Evolutionary conservation across 2,329 filamentous ascomycete species (phyloP).

Genomic region (Chalara sp.): DNA sequence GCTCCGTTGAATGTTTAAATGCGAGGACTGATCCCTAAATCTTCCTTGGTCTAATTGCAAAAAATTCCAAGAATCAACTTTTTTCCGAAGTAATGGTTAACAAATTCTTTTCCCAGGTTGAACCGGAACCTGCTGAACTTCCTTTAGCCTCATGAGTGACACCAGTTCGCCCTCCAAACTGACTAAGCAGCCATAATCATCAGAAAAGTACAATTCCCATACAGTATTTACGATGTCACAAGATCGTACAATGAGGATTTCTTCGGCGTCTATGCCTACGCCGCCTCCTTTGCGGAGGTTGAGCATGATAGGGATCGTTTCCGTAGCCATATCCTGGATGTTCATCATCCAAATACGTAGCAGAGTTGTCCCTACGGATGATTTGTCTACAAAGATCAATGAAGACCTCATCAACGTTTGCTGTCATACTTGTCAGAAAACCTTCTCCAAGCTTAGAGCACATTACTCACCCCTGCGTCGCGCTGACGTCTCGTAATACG

Average conservation of each 20-base stretch:
- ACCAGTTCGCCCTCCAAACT: too few relatives aligned
- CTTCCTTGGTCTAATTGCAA: too few relatives aligned
- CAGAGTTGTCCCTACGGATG: slow-evolving; percentile 47
- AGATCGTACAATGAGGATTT: slow-evolving; percentile 1
- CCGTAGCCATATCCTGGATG: slow-evolving; percentile 4
- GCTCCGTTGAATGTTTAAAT: too few relatives aligned
- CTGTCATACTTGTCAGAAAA: slow-evolving; percentile 6
- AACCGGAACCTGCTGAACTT: too few relatives aligned
- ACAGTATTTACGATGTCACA: neutral
- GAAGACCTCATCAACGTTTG: slow-evolving; percentile 67
- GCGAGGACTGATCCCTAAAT: too few relatives aligned
- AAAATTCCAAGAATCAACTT: too few relatives aligned
- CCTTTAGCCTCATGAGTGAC: too few relatives aligned
- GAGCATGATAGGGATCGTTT: neutral
- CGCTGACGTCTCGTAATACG: slow-evolving; percentile 68
- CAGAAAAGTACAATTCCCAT: too few relatives aligned
- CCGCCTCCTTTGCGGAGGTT: neutral
- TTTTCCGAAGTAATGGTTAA: too few relatives aligned
- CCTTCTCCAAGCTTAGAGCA: neutral
- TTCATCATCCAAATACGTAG: slow-evolving; percentile 14
- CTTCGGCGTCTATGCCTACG: neutral
- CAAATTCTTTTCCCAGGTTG: too few relatives aligned
- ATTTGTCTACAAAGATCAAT: slow-evolving; percentile 61
- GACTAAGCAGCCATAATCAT: too few relatives aligned
- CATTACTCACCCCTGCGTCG: slow-evolving; percentile 41